Percentiles rank a stretch among this genome's conserved stretches.
Evolutionary conservation across 495 filamentous ascomycete genomes (phyloP).

Genomic region (Aspergillus ostianus): DNA sequence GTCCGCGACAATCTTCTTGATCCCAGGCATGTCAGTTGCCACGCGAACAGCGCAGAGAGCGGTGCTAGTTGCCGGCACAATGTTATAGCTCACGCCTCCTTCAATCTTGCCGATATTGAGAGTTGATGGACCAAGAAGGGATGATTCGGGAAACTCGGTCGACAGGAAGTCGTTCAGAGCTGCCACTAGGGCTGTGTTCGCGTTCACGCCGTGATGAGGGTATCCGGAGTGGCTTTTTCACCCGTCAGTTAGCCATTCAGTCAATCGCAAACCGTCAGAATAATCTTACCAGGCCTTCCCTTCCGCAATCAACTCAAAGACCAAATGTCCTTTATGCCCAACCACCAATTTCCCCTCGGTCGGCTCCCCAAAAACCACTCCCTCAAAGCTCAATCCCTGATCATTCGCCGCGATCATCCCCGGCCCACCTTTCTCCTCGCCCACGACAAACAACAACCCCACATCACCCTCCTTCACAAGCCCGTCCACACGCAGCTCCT

Average conservation of each 20-base stretch:
- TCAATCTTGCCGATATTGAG: constrained; percentile 22
- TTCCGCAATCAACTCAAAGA: constrained; percentile 53
- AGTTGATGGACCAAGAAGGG: constrained; percentile 18
- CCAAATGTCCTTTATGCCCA: constrained; percentile 74
- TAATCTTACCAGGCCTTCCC: constrained; percentile 50
- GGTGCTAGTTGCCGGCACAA: constrained; percentile 19
- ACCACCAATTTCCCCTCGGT: constrained; percentile 74
- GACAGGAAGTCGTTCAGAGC: constrained; percentile 54
- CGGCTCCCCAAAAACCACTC: constrained; percentile 78
- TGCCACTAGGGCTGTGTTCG: constrained; percentile 63
- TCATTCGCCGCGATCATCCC: constrained; percentile 58
- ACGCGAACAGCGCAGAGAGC: constrained; percentile 24
- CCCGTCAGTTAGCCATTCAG: neutral
- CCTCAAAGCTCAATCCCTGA: constrained; percentile 33
- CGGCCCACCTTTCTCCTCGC: constrained; percentile 70
- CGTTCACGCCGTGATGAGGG: constrained; percentile 69
- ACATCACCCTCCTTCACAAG: constrained; percentile 36
- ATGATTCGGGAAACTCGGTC: constrained; percentile 11
- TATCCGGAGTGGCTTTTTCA: constrained; percentile 65
- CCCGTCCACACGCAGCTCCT: constrained; percentile 23
- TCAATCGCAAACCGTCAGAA: constrained; percentile 25
- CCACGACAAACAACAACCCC: constrained; percentile 75
- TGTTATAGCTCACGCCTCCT: constrained; percentile 23
- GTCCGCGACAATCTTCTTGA: constrained; percentile 19
- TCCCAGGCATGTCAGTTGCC: constrained; percentile 18